A percentile compares a stretch with the other conserved stretches of the same genome.
phyloP scores from a whole-genome alignment of 208 protist genomes.

The Angomonas deanei region DNA sequence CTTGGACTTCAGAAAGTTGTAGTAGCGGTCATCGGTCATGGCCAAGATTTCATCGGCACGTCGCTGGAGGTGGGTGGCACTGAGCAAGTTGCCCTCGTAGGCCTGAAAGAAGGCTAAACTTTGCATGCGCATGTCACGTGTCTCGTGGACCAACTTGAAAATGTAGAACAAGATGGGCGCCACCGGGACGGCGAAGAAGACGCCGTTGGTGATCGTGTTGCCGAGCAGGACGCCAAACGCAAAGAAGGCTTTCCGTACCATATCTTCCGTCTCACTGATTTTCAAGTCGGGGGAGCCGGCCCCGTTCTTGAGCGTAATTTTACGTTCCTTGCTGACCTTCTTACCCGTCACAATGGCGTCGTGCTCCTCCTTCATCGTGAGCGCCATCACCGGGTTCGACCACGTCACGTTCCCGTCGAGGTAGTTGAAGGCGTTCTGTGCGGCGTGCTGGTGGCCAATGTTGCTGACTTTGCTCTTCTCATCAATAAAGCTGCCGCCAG shows the following conservation, averaged over 20 bases:
- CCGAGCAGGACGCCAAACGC: conserved; percentile 44
- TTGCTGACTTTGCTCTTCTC: conserved; percentile 20
- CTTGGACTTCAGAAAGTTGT: conserved; percentile 20
- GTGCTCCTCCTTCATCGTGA: conserved; percentile 7
- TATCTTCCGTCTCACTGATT: conserved; percentile 21
- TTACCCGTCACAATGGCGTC: not conserved
- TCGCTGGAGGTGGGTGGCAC: conserved; percentile 24
- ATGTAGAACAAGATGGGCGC: conserved; percentile 46
- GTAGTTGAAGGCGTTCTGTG: conserved; percentile 36
- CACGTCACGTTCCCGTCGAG: conserved; percentile 28
- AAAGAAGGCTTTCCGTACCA: conserved; percentile 32
- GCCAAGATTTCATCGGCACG: conserved; percentile 30
- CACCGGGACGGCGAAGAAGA: conserved; percentile 33
- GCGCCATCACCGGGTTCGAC: conserved; percentile 36
- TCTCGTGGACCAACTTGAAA: conserved; percentile 30
- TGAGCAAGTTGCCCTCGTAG: conserved; percentile 48
- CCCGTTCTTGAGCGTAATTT: not conserved
- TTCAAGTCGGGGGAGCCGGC: too few relatives aligned
- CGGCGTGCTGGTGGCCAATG: conserved; percentile 43
- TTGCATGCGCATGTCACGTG: conserved; percentile 29
- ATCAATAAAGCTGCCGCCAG: not conserved
- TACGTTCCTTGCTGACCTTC: not conserved
- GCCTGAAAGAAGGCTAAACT: conserved; percentile 41
- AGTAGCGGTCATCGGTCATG: conserved; percentile 43
- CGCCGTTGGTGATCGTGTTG: conserved; percentile 50